Evolutionary conservation across 257 asterid species (phyloP).

Genomic region (Solanum boliviense): DNA sequence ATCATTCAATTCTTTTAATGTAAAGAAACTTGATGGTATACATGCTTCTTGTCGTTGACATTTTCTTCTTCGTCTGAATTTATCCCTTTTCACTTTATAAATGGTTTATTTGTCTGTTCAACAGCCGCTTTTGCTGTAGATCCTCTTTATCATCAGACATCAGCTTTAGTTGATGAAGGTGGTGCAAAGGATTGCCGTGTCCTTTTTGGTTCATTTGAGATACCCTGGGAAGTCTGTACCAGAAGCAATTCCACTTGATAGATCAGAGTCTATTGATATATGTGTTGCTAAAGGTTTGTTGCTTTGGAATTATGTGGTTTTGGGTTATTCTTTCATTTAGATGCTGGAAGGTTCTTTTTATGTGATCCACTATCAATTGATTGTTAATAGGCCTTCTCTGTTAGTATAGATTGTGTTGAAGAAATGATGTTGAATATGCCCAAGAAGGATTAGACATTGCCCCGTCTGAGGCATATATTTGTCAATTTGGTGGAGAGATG

Average conservation of each 20-base stretch:
- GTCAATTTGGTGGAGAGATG: constrained; percentile 50
- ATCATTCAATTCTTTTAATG: constrained; percentile 68
- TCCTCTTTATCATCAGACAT: constrained; percentile 88
- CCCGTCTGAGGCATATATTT: constrained; percentile 55
- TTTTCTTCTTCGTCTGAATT: neutral
- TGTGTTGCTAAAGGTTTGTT: constrained; percentile 67
- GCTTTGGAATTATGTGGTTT: constrained; percentile 3
- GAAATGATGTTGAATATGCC: constrained; percentile 52
- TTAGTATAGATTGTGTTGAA: constrained; percentile 49
- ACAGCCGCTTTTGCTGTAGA: constrained; percentile 76
- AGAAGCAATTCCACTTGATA: constrained; percentile 21
- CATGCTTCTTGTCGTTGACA: neutral
- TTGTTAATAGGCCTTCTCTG: neutral
- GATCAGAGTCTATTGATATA: constrained; percentile 40
- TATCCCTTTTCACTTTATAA: neutral
- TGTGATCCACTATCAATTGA: neutral
- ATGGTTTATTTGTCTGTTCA: neutral
- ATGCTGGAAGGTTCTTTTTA: neutral
- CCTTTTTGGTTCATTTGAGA: constrained; percentile 77
- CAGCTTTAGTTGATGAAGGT: constrained; percentile 95
- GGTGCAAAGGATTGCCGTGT: constrained; percentile 85
- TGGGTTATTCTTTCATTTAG: neutral
- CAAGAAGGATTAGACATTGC: constrained; percentile 51
- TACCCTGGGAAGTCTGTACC: constrained; percentile 69
- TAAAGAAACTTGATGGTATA: constrained; percentile 87